Evolutionary conservation across 1,139 yeast genomes (phyloP).

Genomic region (Candida pseudoviswanathii): DNA sequence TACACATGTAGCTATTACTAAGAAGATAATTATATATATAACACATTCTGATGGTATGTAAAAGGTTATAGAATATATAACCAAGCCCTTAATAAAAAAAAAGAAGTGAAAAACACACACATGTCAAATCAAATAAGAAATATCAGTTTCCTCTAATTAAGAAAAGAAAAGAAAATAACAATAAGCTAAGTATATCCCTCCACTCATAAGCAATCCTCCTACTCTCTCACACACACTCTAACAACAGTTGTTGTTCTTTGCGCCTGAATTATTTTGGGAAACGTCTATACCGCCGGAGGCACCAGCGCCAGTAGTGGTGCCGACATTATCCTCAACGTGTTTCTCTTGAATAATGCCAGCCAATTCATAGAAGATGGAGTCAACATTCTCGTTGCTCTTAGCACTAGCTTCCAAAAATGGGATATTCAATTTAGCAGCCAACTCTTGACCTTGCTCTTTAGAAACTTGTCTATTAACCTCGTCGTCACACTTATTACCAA

Average conservation of each 20-base stretch:
- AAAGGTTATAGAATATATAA: not conserved
- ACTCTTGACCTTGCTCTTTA: conserved; percentile 83
- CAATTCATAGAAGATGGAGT: conserved; percentile 85
- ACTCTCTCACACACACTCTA: no score
- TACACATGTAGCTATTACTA: no score
- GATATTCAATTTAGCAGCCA: conserved; percentile 85
- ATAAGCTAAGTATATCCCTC: not conserved
- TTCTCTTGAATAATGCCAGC: conserved; percentile 88
- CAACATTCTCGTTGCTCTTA: conserved; percentile 89
- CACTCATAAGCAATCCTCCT: no score
- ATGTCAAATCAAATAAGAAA: not conserved
- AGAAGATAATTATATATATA: not conserved
- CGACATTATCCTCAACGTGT: conserved; percentile 46
- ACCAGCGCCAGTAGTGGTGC: conserved; percentile 24
- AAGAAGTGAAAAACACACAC: not conserved
- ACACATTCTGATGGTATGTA: conserved; percentile 3
- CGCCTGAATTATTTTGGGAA: conserved; percentile 33
- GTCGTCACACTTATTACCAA: conserved; percentile 94
- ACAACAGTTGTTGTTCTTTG: conserved; percentile 46
- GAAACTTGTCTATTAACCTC: conserved; percentile 75
- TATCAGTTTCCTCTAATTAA: not conserved
- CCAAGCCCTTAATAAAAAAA: not conserved
- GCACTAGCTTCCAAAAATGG: conserved; percentile 97
- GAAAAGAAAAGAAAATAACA: not conserved
- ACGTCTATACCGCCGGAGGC: conserved; percentile 48